Percentiles rank a stretch among this genome's conserved stretches.
phyloP scores from a whole-genome alignment of 441 rosid species.

The Jatropha multifida region DNA sequence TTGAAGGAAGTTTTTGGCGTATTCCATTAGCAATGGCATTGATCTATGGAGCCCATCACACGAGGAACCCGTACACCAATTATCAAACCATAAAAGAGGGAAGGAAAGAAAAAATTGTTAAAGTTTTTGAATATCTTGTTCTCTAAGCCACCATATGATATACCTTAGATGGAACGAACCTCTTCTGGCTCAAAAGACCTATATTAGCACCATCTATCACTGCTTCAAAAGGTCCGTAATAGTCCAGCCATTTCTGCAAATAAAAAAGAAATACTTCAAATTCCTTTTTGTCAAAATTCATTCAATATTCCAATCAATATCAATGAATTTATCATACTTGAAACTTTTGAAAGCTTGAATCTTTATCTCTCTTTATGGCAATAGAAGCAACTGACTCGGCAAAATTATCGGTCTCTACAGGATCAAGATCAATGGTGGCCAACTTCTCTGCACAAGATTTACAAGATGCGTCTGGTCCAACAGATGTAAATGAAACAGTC shows the following conservation, averaged over 20 bases:
- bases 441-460: constrained; percentile 57
- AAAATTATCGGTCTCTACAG: constrained; percentile 57
- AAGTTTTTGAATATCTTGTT: background rate
- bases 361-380: constrained; percentile 54
- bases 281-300: constrained; percentile 14
- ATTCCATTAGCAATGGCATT: constrained; percentile 53
- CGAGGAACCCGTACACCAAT: constrained; percentile 4
- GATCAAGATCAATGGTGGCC: constrained; percentile 61
- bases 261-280: background rate
- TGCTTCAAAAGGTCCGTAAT: constrained; percentile 70
- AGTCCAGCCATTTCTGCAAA: constrained; percentile 71
- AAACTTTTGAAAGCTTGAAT: constrained; percentile 61
- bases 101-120: background rate
- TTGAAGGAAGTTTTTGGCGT: constrained; percentile 60
- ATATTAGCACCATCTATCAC: constrained; percentile 68
- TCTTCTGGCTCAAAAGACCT: constrained; percentile 49
- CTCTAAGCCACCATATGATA: constrained; percentile 5
- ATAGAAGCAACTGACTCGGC: constrained; percentile 63
- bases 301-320: constrained; percentile 12
- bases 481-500: constrained; percentile 37
- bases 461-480: constrained; percentile 54
- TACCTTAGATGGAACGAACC: constrained; percentile 58
- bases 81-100: constrained; percentile 10
- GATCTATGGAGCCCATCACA: constrained; percentile 35
- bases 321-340: constrained; percentile 40